Conservation (phyloP, 176 grass and related monocot genomes). For the maize (Zea mays) region Zm-B73-REFERENCE-NAM-5.0 NC_050097.1:10035501-10036000, state of each 20-base stretch:
- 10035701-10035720: conserved; percentile 24
- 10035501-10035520: conserved; percentile 52
- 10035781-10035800: conserved; percentile 46
- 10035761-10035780: conserved; percentile 75
- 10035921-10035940: neutral
- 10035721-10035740: conserved; percentile 23
- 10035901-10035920: conserved; percentile 52
- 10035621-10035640: neutral
- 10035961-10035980: neutral
- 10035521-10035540: neutral
- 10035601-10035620: conserved; percentile 48
- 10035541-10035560: neutral
- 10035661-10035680: conserved; percentile 45
- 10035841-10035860: neutral
- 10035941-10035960: neutral
- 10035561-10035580: conserved; percentile 25
- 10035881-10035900: conserved; percentile 56
- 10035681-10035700: conserved; percentile 48
- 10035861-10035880: conserved; percentile 45
- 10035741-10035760: conserved; percentile 56
- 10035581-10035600: conserved; percentile 63
- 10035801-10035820: conserved; percentile 55
- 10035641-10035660: neutral
- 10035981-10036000: conserved; percentile 7
- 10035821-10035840: conserved; percentile 38